Conservation (phyloP, 192 early-diverging fungal genomes). For the Coemansia nantahalensis region DNA sequence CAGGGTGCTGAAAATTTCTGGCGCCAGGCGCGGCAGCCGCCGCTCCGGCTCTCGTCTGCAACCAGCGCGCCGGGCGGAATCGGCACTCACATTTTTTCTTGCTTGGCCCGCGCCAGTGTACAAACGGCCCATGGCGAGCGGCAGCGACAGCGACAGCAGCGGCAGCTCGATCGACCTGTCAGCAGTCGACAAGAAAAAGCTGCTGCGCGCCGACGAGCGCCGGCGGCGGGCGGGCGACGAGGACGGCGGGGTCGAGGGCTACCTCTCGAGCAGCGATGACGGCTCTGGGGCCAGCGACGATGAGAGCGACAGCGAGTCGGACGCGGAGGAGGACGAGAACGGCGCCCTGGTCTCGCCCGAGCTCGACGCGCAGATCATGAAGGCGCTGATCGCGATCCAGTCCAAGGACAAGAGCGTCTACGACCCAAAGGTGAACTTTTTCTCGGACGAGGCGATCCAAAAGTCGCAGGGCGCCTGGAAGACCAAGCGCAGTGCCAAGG, state of each 20-base stretch:
- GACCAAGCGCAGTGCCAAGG: constrained; percentile 17
- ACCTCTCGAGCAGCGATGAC: constrained; percentile 18
- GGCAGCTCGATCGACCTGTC: constrained; percentile 13
- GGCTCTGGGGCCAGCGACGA: constrained; percentile 11
- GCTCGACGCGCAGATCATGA: constrained; percentile 90
- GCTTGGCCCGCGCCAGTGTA: too few relatives aligned
- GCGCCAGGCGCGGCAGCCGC: too few relatives aligned
- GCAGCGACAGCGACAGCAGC: neutral
- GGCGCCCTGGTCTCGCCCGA: constrained; percentile 84
- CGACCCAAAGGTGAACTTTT: constrained; percentile 72
- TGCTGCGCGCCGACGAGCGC: constrained; percentile 43
- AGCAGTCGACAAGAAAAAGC: constrained; percentile 37
- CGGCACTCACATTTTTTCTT: too few relatives aligned
- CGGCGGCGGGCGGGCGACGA: constrained; percentile 41
- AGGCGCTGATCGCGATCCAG: constrained; percentile 80
- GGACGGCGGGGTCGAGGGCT: constrained; percentile 36
- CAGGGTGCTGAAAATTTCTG: too few relatives aligned
- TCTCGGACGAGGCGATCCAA: constrained; percentile 54
- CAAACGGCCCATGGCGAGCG: neutral
- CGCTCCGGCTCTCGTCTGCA: too few relatives aligned
- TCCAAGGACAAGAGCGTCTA: constrained; percentile 80
- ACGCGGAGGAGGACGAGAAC: constrained; percentile 76
- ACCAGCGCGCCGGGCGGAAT: too few relatives aligned
- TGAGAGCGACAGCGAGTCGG: constrained; percentile 53
- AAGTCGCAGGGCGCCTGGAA: constrained; percentile 38